Evolutionary conservation across 495 filamentous ascomycete genomes (phyloP).

Genomic region (Patellaria atrata): DNA sequence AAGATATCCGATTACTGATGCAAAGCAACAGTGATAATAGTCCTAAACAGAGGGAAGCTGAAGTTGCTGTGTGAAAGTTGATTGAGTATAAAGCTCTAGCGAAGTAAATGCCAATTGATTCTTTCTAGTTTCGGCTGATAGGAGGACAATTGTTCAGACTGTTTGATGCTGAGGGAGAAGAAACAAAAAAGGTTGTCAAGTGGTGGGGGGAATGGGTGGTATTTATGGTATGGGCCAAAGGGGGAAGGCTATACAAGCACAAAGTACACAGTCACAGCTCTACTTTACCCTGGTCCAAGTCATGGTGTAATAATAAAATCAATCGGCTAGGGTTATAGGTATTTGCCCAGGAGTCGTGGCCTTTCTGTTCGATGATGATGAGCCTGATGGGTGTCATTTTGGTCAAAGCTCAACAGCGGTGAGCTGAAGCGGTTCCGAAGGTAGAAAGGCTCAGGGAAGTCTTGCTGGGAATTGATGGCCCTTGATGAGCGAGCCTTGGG

Average conservation of each 20-base stretch:
- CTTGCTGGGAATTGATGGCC: no score
- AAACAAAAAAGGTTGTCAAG: no score
- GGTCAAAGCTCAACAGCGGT: constrained; percentile 20
- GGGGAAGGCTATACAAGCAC: no score
- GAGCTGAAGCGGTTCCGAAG: constrained; percentile 17
- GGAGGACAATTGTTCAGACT: no score
- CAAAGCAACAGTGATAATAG: no score
- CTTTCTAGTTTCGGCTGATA: no score
- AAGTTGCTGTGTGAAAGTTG: constrained; percentile 8
- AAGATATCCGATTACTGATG: constrained; percentile 2
- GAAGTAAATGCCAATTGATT: no score
- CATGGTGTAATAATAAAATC: constrained; percentile 14
- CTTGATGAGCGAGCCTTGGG: no score
- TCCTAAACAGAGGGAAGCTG: constrained; percentile 17
- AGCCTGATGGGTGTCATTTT: constrained; percentile 7
- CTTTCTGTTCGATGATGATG: constrained; percentile 15
- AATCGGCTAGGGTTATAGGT: constrained; percentile 4
- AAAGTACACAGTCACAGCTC: no score
- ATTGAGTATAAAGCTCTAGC: neutral
- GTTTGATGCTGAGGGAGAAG: no score
- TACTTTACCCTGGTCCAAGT: constrained; percentile 5
- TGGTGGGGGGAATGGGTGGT: no score
- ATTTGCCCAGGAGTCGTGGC: constrained; percentile 6
- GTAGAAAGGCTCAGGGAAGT: constrained; percentile 14
- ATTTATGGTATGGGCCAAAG: no score